Evolutionary conservation across 2,329 filamentous ascomycete species (phyloP), one percentile per base, ranked within the genome.

Genomic region (Cytospora paraplurivora): DNA sequence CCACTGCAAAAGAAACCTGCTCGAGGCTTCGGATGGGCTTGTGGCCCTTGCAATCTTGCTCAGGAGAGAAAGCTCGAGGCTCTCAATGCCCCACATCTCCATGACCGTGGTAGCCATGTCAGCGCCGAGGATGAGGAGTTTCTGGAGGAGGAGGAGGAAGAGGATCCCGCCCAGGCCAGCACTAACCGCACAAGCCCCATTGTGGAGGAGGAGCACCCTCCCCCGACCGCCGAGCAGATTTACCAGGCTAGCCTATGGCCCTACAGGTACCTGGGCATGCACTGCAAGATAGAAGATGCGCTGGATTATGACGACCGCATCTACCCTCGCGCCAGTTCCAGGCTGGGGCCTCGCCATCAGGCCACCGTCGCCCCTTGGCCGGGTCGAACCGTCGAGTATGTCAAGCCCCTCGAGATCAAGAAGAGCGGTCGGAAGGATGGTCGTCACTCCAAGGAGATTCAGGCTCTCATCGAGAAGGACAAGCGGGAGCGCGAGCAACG

Each of bases 281-380:
- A 99, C 77, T 97, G 93, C 77, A 91, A 93, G 69, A 90, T 95
- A 1, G 93, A 98, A 75, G 95, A 99, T 78, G 95, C 92, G 0
- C 81, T 99, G 35, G 95, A 99, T 74, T 96, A 97, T 73, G 95
- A 99, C 72, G 95, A 99, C 75, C 89, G 95, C 68, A 98, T 99
- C 68, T 98, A 98, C 73, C 95, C 95, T 10, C 89, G 95, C 68
- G 94, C 95, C 17, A 96, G 93, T 73, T 98, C 95, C 62, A 89
- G 95, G 44, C 82, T 98, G 44, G 95, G 95, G 8, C 92, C 93
- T 11, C 88, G 93, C 62, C 93, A 98, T 75, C 95, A 99, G 78
- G 94, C 95, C 4, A 89, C 88, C 69, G 91, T 97, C 38, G 81
- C 85, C 56, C 83, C 90, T 7, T 99, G 95, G 95, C 89, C 89